Percentiles rank a stretch among this genome's conserved stretches.
Conservation (phyloP, 768 basidiomycete species). For the Leccinum incarnatum region DNA sequence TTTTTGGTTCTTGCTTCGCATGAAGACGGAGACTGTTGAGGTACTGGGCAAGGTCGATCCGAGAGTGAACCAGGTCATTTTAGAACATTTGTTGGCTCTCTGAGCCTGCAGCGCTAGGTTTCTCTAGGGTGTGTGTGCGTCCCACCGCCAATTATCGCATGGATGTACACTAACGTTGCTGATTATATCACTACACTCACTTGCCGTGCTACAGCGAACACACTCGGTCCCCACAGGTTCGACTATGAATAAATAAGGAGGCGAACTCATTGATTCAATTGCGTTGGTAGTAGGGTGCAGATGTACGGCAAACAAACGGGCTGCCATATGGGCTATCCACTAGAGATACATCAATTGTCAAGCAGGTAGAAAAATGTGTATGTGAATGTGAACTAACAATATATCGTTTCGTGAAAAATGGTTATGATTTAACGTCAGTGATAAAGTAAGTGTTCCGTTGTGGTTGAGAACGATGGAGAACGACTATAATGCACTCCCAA, state of each 20-base stretch:
- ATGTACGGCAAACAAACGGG: background rate
- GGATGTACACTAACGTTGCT: background rate
- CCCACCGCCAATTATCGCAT: background rate
- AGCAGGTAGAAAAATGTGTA: background rate
- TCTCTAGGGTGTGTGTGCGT: background rate
- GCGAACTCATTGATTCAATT: background rate
- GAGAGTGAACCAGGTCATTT: slow-evolving; percentile 27
- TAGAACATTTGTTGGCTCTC: slow-evolving; percentile 20
- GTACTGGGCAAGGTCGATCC: slow-evolving; percentile 26
- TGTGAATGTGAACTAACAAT: slow-evolving; percentile 11
- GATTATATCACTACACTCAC: background rate
- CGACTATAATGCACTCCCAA: background rate
- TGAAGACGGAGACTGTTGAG: slow-evolving; percentile 29
- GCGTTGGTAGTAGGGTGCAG: background rate
- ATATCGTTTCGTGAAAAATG: slow-evolving; percentile 9
- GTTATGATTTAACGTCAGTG: slow-evolving; percentile 9
- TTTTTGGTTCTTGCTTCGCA: background rate
- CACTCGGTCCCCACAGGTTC: background rate
- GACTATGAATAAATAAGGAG: no score
- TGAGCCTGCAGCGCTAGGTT: background rate
- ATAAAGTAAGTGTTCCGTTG: slow-evolving; percentile 12
- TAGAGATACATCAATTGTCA: slow-evolving; percentile 27
- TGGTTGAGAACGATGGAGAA: background rate
- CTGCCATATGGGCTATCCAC: slow-evolving; percentile 5
- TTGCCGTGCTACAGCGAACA: background rate